These are phyloP conservation scores for Lepraria neglecta DNA, from an alignment of 495 filamentous ascomycete species.

Conservation along the genomic window DNA sequence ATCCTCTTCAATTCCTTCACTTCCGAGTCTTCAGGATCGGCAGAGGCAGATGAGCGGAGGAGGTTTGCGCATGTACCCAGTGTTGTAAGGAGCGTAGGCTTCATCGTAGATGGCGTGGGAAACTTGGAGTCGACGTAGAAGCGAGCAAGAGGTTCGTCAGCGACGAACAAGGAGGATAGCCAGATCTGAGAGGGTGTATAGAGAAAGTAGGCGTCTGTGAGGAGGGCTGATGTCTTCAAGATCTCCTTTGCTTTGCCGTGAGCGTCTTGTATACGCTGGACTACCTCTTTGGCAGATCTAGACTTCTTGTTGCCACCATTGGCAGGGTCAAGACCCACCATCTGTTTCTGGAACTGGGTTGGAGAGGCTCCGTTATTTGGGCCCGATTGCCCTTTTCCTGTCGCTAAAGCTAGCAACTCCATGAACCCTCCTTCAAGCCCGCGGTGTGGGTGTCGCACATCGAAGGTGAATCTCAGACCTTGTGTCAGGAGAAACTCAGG, in stretches of 20 bases:
- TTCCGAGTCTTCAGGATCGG: conserved; percentile 37
- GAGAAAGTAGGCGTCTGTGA: conserved; percentile 92
- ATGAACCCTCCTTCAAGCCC: conserved; percentile 78
- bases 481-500: conserved; percentile 90
- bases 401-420: conserved; percentile 64
- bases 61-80: conserved; percentile 41
- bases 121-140: conserved; percentile 73
- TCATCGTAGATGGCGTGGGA: conserved; percentile 30
- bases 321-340: conserved; percentile 30
- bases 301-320: conserved; percentile 10
- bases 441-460: conserved; percentile 85
- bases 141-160: conserved; percentile 63
- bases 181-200: conserved; percentile 93
- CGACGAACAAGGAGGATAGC: conserved; percentile 69
- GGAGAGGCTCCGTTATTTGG: conserved; percentile 36
- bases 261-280: conserved; percentile 54
- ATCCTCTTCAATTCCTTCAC: conserved; percentile 51
- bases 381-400: conserved; percentile 43
- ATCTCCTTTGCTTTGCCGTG: conserved; percentile 64
- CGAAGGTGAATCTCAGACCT: conserved; percentile 87
- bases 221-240: conserved; percentile 69
- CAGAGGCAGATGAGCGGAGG: conserved; percentile 38
- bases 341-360: conserved; percentile 35
- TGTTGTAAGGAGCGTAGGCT: conserved; percentile 39
- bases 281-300: conserved; percentile 17